Evolutionary conservation across 345 rosid genomes (phyloP), one percentile per base, ranked within the genome.

Genomic region (Citrus trifoliata): DNA sequence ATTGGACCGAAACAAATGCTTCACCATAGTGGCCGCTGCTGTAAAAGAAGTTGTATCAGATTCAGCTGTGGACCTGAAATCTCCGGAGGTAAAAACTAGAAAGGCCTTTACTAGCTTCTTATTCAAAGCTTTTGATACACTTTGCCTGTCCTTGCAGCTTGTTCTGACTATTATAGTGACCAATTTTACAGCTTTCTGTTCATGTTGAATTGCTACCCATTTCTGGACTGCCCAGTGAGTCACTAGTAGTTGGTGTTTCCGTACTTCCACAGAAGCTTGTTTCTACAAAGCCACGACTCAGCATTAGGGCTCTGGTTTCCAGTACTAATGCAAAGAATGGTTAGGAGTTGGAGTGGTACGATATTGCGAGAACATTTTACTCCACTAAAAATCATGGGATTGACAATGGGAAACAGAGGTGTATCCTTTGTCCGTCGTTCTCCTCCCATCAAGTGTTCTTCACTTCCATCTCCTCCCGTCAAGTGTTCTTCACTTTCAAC

Each of bases 181-280:
- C 46, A 70, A 61, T 66, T 51, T 74, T 77, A 70, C 98, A 93
- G 98, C 80, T 95, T 30, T 88, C 92, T 78, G 79, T 95, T 79
- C 91, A 92, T 28, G 89, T 95, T 67, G 98, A 95, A 84, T 84
- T 93, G 82, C 89, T 95, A 76, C 99, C 99, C 5, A 85, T 95
- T 60, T 90, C 98, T 48, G 88, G 93, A 70, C 82, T 92, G 73
- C 88, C 93, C 4, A 87, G 71, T 37, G 88, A 90, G 24, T 90
- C 92, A 62, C 77, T 82, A 28, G 86, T 90, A 60, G 93, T 92
- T 32, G 98, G 92, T 30, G 95, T 95, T 24, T 91, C 97, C 16
- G 93, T 87, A 64, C 94, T 95, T 80, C 94, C 97, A 1, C 89
- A 75, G 77, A 88, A 82, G 70, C 93, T 91, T 21, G 88, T 91